Percentiles rank a stretch among this genome's conserved stretches.
Conservation (phyloP, 2,329 filamentous ascomycete species). For the Gnomoniopsis sp. region DNA sequence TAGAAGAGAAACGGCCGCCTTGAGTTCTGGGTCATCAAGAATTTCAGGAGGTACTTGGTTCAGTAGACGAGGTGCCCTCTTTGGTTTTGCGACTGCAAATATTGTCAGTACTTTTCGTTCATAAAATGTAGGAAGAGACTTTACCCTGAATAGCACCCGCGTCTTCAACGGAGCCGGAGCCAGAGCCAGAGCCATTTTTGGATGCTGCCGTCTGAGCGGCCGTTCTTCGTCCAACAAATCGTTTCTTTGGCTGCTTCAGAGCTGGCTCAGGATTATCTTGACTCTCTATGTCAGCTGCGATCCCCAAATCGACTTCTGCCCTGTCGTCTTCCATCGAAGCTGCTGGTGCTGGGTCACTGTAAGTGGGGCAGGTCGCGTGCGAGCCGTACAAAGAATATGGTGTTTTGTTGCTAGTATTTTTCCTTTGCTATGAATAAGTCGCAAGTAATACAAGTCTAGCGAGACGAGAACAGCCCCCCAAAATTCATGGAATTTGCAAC, state of each 20-base stretch:
- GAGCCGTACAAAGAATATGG: background rate
- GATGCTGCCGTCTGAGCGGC: constrained; percentile 58
- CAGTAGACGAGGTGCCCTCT: constrained; percentile 72
- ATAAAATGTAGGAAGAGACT: constrained; percentile 1
- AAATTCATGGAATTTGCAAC: no score
- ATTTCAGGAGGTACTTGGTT: constrained; percentile 91
- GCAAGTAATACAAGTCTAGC: background rate
- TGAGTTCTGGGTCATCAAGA: constrained; percentile 78
- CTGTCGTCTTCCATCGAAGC: constrained; percentile 71
- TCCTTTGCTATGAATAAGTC: no score
- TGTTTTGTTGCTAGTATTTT: no score
- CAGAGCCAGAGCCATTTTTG: constrained; percentile 34
- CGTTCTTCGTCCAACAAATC: constrained; percentile 82
- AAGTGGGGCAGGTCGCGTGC: background rate
- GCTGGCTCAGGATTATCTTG: constrained; percentile 39
- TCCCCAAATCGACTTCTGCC: constrained; percentile 65
- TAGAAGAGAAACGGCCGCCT: constrained; percentile 80
- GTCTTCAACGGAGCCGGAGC: constrained; percentile 50
- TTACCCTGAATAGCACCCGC: constrained; percentile 67
- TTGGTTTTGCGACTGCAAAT: constrained; percentile 62
- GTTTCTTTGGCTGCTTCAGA: constrained; percentile 76
- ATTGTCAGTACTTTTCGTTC: constrained; percentile 5
- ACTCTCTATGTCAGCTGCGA: constrained; percentile 62
- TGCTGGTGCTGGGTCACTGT: background rate
- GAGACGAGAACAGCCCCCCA: no score